phyloP scores from a whole-genome alignment of 2,329 filamentous ascomycete species.

The Calycina herbarum region DNA sequence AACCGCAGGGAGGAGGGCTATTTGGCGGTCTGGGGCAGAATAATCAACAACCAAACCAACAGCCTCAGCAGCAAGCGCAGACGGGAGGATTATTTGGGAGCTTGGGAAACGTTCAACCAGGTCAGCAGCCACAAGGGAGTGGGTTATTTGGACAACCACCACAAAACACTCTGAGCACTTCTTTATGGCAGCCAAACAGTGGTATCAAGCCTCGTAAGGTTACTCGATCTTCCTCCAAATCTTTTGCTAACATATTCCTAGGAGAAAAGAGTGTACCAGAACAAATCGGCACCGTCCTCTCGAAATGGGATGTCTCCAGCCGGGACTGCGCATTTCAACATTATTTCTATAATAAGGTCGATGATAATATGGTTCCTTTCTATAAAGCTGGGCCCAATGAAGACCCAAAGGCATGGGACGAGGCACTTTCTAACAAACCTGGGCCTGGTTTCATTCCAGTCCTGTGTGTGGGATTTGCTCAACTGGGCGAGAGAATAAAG shows the following conservation, averaged over 20 bases:
- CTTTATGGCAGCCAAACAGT: slow-evolving; percentile 35
- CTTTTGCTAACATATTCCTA: slow-evolving; percentile 33
- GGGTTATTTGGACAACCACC: slow-evolving; percentile 3
- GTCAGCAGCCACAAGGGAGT: slow-evolving; percentile 31
- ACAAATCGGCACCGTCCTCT: slow-evolving; percentile 68
- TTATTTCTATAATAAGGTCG: slow-evolving; percentile 87
- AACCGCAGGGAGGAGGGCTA: slow-evolving; percentile 36
- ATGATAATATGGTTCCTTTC: slow-evolving; percentile 71
- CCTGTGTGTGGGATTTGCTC: slow-evolving; percentile 70
- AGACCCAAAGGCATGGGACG: slow-evolving; percentile 79
- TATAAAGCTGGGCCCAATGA: slow-evolving; percentile 70
- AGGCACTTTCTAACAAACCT: slow-evolving; percentile 78
- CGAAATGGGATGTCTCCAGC: slow-evolving; percentile 72
- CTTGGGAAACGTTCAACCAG: slow-evolving; percentile 29
- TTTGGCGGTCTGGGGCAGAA: slow-evolving; percentile 28
- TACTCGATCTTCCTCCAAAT: neutral
- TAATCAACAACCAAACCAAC: slow-evolving; percentile 28
- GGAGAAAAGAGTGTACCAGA: slow-evolving; percentile 73
- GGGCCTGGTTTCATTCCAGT: slow-evolving; percentile 75
- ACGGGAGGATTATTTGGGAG: slow-evolving; percentile 27
- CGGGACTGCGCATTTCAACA: slow-evolving; percentile 74
- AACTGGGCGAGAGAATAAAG: slow-evolving; percentile 69
- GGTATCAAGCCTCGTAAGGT: slow-evolving; percentile 33
- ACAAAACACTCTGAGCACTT: slow-evolving; percentile 26
- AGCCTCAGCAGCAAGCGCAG: slow-evolving; percentile 32